Evolutionary conservation across 495 filamentous ascomycete genomes (phyloP), one percentile per base, ranked within the genome.

Genomic region (Platismatia glauca): DNA sequence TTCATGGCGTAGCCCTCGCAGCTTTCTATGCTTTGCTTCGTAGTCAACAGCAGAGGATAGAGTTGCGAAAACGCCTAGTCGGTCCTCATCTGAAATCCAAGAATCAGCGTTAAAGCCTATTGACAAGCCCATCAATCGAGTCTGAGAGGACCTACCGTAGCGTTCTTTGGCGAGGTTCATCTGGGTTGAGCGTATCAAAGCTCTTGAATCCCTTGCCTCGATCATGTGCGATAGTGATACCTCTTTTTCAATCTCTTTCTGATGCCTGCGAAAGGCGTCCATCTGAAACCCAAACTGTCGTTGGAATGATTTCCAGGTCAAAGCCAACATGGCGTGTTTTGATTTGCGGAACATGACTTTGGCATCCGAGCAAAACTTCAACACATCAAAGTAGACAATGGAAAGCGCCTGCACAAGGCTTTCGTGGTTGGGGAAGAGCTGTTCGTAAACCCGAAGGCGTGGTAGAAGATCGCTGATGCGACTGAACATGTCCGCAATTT

Each of bases 391-490:
- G 64, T 78, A 79, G 7, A 68, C 65, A 7, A 66, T 60, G 0
- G 75, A 72, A 18, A 78, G 48, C 18, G 75, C 68, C 56, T 66
- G 62, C 2, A 71, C 55, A 1, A 78, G 63, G 18, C 66, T 61
- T 34, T 72, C 64, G 37, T 78, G 70, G n/a, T 70, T 69, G 22
- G 67, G 61, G 43, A 74, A 75, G 3, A 74, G 59, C 2, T 24
- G 59, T 57, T 74, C 64, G 57, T 70, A 77, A 9, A 68, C 67
- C 35, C 63, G 62, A 60, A 76, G 73, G 44, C 69, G 64, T 7
- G 76, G 76, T 7, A 78, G 65, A 4, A 74, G 61, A 57, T 76
- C 71, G 3, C 76, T 74, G 55, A 78, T 78, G 33, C 67, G 64
- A n/a, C 58, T 68, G 55, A 78, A 64, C 69, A 76, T 78, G 38